Conservation (phyloP, 2,329 filamentous ascomycete genomes). For the Colletotrichum eremochloae region DNA sequence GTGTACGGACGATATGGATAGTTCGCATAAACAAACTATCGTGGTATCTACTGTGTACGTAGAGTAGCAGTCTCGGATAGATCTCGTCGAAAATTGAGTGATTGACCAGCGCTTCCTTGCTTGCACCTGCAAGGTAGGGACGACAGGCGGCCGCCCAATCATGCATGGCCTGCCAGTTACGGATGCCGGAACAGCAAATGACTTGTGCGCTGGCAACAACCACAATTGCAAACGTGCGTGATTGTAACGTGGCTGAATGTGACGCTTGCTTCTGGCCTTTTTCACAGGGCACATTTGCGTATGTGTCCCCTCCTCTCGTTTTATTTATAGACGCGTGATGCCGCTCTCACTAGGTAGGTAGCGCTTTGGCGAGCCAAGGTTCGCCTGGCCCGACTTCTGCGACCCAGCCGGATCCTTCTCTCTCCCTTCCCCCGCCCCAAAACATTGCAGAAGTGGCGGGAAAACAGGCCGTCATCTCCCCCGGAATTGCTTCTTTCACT, state of each 20-base stretch:
- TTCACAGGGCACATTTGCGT: slow-evolving; percentile 7
- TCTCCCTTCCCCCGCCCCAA: neutral
- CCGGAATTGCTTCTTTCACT: slow-evolving; percentile 12
- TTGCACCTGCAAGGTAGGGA: neutral
- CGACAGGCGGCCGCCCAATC: slow-evolving; percentile 1
- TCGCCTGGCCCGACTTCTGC: neutral
- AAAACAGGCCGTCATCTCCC: neutral
- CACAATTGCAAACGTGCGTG: neutral
- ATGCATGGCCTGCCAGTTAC: neutral
- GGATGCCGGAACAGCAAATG: neutral
- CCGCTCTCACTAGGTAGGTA: neutral
- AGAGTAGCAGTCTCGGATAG: neutral
- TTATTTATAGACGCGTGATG: slow-evolving; percentile 22
- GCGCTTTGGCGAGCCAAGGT: neutral
- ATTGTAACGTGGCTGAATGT: slow-evolving; percentile 15
- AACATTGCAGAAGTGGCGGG: neutral
- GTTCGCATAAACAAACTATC: neutral
- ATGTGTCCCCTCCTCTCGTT: neutral
- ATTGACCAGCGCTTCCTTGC: slow-evolving; percentile 24
- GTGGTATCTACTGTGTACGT: neutral
- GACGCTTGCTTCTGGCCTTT: neutral
- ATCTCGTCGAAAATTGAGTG: neutral
- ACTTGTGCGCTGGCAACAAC: neutral
- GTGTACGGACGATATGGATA: neutral
- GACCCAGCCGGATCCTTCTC: neutral